Evolutionary conservation across 78 protist species (phyloP).

Genomic region (Guillardia theta): DNA sequence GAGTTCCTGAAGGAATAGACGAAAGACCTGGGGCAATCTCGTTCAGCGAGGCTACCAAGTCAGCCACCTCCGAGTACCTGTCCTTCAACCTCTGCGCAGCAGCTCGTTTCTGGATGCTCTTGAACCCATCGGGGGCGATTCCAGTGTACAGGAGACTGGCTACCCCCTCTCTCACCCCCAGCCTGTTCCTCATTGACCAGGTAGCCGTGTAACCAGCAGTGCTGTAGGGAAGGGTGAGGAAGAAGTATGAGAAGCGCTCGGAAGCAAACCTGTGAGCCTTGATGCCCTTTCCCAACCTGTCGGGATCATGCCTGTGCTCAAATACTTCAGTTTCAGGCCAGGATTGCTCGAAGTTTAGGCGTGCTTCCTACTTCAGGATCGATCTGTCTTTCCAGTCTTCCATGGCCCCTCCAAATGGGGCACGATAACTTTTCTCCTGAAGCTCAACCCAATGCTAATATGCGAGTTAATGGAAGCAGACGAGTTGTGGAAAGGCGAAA

Average conservation of each 20-base stretch:
- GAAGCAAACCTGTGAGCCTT: no score
- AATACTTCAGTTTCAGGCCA: not conserved
- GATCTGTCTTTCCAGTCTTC: not conserved
- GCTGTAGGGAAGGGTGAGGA: no score
- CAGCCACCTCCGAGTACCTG: not conserved
- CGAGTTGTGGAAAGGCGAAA: not conserved
- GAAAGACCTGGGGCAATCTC: not conserved
- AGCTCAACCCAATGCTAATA: not conserved
- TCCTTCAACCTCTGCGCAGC: not conserved
- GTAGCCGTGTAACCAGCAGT: constrained; percentile 20
- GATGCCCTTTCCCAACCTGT: not conserved
- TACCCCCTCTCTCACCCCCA: not conserved
- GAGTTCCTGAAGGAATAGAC: not conserved
- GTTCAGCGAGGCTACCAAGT: not conserved
- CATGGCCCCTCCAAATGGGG: constrained; percentile 20
- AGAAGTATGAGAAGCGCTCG: no score
- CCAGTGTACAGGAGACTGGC: constrained; percentile 21
- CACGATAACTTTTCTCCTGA: not conserved
- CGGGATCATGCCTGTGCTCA: not conserved
- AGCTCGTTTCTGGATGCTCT: not conserved
- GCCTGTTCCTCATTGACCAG: not conserved
- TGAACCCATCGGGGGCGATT: not conserved
- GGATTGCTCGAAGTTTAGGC: not conserved
- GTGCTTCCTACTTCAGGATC: not conserved
- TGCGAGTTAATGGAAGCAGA: not conserved